These are phyloP conservation scores for Chaetoceros muelleri DNA, from an alignment of 108 stramenopile species.

Conservation along the genomic window DNA sequence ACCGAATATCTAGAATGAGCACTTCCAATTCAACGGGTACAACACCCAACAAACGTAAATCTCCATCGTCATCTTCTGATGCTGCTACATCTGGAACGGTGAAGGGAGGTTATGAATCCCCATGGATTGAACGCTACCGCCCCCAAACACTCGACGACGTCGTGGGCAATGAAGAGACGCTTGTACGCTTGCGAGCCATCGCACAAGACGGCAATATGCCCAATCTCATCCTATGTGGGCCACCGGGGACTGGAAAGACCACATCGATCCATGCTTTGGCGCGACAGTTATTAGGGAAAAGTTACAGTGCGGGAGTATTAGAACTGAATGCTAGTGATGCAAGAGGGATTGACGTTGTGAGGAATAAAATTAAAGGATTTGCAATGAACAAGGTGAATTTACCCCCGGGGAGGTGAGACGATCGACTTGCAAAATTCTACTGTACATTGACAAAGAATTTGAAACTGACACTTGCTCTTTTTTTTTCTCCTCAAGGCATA, in stretches of 20 bases:
- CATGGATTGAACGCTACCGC: slow-evolving; percentile 98
- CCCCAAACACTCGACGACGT: slow-evolving; percentile 76
- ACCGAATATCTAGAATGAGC: too few species aligned
- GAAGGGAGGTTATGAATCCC: slow-evolving; percentile 52
- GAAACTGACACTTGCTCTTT: slow-evolving; percentile 1
- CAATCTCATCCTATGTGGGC: slow-evolving; percentile 93
- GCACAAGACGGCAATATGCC: slow-evolving; percentile 95
- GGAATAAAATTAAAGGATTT: slow-evolving; percentile 97
- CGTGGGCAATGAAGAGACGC: slow-evolving; percentile 95
- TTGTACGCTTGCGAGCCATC: slow-evolving; percentile 85
- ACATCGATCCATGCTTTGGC: slow-evolving; percentile 87
- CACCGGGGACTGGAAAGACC: slow-evolving; percentile 87
- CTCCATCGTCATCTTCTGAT: slow-evolving; percentile 4
- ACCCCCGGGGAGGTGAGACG: slow-evolving; percentile 52
- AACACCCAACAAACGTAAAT: slow-evolving; percentile 13
- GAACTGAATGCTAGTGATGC: slow-evolving; percentile 98
- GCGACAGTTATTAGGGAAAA: slow-evolving; percentile 66
- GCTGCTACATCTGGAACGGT: too few species aligned
- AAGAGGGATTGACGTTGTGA: slow-evolving; percentile 94
- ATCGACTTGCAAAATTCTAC: neutral
- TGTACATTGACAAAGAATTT: neutral
- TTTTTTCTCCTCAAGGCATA: slow-evolving; percentile 46
- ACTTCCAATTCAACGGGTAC: too few species aligned
- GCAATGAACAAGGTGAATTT: slow-evolving; percentile 89
- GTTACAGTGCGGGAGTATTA: slow-evolving; percentile 66